These are phyloP conservation scores for Pythium coloratum DNA, from an alignment of 352 stramenopile species.

Conservation along the genomic window DNA sequence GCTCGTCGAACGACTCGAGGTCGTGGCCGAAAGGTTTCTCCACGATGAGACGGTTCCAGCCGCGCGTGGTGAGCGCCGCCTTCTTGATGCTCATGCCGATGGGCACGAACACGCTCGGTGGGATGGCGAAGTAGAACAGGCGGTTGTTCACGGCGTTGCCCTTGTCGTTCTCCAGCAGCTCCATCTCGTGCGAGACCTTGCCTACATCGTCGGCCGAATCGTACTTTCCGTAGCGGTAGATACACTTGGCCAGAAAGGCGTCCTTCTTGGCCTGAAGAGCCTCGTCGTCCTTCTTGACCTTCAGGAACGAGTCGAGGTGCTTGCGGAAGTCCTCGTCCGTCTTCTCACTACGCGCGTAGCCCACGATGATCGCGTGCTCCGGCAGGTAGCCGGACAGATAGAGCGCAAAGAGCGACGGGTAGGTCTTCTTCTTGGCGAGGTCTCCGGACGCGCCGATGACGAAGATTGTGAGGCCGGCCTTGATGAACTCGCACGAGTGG, in stretches of 20 bases:
- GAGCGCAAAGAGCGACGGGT: conserved; percentile 89
- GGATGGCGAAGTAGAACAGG: conserved; percentile 97
- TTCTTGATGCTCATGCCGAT: conserved; percentile 93
- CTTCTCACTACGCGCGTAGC: conserved; percentile 82
- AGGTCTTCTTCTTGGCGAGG: conserved; percentile 92
- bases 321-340: conserved; percentile 83
- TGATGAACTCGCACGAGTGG: conserved; percentile 67
- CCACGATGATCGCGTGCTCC: conserved; percentile 81
- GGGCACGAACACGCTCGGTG: conserved; percentile 94
- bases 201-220: conserved; percentile 82
- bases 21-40: conserved; percentile 99
- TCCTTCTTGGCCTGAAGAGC: conserved; percentile 43
- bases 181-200: conserved; percentile 73
- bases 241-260: conserved; percentile 72
- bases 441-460: conserved; percentile 88
- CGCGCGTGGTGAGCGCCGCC: conserved; percentile 79
- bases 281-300: conserved; percentile 51
- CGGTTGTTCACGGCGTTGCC: conserved; percentile 66
- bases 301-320: conserved; percentile 71
- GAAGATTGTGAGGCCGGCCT: conserved; percentile 76
- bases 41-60: conserved; percentile 96
- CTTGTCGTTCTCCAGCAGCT: conserved; percentile 51
- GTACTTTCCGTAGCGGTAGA: conserved; percentile 82
- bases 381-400: conserved; percentile 81
- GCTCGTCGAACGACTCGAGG: conserved; percentile 89